These are phyloP conservation scores for Ophiognomonia clavigignenti-juglandacearum DNA, from an alignment of 2,329 filamentous ascomycete genomes.

Conservation along the genomic window DNA sequence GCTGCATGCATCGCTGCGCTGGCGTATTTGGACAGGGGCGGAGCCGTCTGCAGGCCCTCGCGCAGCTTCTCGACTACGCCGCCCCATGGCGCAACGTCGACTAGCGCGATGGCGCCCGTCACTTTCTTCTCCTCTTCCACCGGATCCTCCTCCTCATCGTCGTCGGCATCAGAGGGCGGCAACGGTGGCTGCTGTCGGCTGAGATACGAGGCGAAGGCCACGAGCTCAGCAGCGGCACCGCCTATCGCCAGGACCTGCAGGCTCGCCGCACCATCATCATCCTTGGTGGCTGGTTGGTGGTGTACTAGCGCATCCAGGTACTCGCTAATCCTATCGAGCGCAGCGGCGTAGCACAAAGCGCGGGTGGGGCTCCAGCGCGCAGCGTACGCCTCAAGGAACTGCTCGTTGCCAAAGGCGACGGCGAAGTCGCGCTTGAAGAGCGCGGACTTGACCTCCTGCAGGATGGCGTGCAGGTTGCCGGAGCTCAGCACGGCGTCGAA, in stretches of 20 bases:
- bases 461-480: conserved; percentile 43
- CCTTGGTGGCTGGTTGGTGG: background rate
- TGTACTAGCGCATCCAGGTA: conserved; percentile 25
- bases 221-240: conserved; percentile 59
- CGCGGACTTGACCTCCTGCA: conserved; percentile 81
- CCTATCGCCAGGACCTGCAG: conserved; percentile 46
- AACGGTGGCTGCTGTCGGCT: conserved; percentile 19
- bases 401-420: conserved; percentile 67
- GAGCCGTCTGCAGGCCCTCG: conserved; percentile 47
- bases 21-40: conserved; percentile 30
- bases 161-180: too few species aligned
- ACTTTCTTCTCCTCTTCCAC: too few species aligned
- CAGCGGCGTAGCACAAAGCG: conserved; percentile 70
- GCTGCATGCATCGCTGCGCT: conserved; percentile 32
- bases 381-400: conserved; percentile 77
- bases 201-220: conserved; percentile 45
- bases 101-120: conserved; percentile 49
- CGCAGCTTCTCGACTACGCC: conserved; percentile 56
- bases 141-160: too few species aligned
- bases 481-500: conserved; percentile 50
- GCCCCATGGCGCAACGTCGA: conserved; percentile 81
- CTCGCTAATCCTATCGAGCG: conserved; percentile 37
- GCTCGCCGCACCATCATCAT: background rate
- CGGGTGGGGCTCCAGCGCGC: conserved; percentile 86
- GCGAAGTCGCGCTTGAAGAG: conserved; percentile 83